phyloP scores from a whole-genome alignment of 768 basidiomycete genomes.

The Naganishia friedmannii region DNA sequence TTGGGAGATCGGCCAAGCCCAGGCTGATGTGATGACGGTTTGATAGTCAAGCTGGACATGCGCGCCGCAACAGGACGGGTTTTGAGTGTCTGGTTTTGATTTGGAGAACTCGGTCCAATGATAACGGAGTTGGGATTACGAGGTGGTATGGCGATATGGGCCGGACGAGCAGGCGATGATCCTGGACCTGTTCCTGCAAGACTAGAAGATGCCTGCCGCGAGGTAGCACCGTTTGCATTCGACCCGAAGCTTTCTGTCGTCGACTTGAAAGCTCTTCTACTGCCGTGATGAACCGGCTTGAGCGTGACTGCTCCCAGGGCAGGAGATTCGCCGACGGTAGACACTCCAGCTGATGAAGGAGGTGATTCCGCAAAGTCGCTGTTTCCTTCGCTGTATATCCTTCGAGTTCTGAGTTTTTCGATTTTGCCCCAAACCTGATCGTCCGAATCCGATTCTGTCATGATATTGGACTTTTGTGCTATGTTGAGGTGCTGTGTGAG shows the following conservation, averaged over 20 bases:
- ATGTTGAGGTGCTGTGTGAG: not conserved
- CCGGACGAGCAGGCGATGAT: not conserved
- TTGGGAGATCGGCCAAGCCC: not conserved
- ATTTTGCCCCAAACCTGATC: conserved; percentile 11
- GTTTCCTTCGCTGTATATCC: conserved; percentile 8
- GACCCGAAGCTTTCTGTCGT: not conserved
- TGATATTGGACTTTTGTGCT: not conserved
- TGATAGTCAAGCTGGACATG: not conserved
- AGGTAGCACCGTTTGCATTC: not conserved
- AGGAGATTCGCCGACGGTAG: not conserved
- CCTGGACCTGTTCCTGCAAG: not conserved
- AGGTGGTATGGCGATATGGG: not conserved
- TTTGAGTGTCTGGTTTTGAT: not conserved
- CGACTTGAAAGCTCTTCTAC: not conserved
- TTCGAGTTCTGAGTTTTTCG: conserved; percentile 8
- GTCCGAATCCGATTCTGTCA: not conserved
- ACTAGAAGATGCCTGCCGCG: not conserved
- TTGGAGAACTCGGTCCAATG: not conserved
- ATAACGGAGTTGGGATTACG: not conserved
- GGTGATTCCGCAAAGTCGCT: not conserved
- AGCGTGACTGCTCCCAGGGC: not conserved
- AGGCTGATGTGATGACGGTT: not conserved
- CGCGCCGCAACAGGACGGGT: not conserved
- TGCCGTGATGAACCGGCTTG: not conserved
- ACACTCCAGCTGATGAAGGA: not conserved